Evolutionary conservation across 768 basidiomycete genomes (phyloP).

Genomic region (Chalciporus chontae): DNA sequence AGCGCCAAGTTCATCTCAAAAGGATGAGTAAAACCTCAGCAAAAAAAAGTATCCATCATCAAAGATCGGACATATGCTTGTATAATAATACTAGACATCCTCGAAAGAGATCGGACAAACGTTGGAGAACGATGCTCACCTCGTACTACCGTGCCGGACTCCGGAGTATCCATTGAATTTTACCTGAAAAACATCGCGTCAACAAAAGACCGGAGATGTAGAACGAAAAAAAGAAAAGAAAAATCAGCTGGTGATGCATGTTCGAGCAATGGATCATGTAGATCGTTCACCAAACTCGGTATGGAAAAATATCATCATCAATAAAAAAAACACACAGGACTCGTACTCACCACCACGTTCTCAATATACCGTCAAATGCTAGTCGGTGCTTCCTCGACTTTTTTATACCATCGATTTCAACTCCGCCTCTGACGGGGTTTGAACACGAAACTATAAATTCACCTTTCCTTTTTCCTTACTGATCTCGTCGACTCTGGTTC

Average conservation of each 20-base stretch:
- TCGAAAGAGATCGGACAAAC: slow-evolving; percentile 24
- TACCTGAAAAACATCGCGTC: not conserved
- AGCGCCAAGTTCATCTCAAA: not conserved
- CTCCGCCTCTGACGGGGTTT: slow-evolving; percentile 32
- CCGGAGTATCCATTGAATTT: too few species aligned
- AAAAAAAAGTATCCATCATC: slow-evolving; percentile 52
- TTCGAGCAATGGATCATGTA: slow-evolving; percentile 71
- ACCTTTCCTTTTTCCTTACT: not conserved
- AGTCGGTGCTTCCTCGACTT: too few species aligned
- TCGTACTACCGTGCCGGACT: not conserved
- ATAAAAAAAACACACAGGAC: slow-evolving; percentile 25
- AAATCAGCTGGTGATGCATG: slow-evolving; percentile 66
- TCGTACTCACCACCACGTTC: slow-evolving; percentile 34
- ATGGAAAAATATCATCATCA: slow-evolving; percentile 70
- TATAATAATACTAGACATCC: slow-evolving; percentile 51
- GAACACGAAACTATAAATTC: not conserved
- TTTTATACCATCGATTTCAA: not conserved
- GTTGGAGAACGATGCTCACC: slow-evolving; percentile 7
- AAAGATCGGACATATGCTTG: slow-evolving; percentile 75
- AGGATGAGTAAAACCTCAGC: slow-evolving; percentile 40
- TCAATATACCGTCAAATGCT: not conserved
- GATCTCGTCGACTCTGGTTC: not conserved
- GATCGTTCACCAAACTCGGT: slow-evolving; percentile 69
- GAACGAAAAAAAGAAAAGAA: slow-evolving; percentile 22
- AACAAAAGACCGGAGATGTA: slow-evolving; percentile 10